Percentiles rank a stretch among this genome's conserved stretches.
phyloP scores from a whole-genome alignment of 2,329 filamentous ascomycete species.

The Talaromyces sp. region DNA sequence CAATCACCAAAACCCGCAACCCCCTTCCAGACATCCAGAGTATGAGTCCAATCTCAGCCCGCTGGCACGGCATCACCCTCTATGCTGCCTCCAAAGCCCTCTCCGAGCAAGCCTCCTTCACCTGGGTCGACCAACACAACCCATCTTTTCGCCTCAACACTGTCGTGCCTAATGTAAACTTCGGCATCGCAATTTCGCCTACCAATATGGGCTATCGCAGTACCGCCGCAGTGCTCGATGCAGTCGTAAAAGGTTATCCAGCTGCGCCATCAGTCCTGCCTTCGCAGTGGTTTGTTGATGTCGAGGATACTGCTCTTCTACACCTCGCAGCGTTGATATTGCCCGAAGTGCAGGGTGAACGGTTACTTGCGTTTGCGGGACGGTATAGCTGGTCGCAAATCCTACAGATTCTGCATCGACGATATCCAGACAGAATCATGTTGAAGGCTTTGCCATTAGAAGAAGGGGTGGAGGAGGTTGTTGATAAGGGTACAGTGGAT shows the following conservation, averaged over 20 bases:
- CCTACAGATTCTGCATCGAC: background rate
- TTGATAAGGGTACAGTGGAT: slow-evolving; percentile 4
- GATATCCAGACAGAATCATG: background rate
- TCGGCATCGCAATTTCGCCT: background rate
- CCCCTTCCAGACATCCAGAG: background rate
- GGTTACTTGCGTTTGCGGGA: background rate
- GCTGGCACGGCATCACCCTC: slow-evolving; percentile 2
- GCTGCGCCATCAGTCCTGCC: background rate
- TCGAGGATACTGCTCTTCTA: slow-evolving; percentile 4
- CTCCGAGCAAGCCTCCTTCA: background rate
- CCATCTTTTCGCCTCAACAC: background rate
- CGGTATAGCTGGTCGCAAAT: background rate
- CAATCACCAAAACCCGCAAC: background rate
- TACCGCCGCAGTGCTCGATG: background rate
- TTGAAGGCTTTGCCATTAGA: background rate
- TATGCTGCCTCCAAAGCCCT: slow-evolving; percentile 7
- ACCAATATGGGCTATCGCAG: slow-evolving; percentile 6
- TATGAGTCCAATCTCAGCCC: background rate
- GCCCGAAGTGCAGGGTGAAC: background rate
- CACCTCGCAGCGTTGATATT: background rate
- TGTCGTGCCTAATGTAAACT: slow-evolving; percentile 3
- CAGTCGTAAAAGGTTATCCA: slow-evolving; percentile 1
- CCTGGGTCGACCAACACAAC: background rate
- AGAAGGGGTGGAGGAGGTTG: background rate
- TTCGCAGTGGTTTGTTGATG: slow-evolving; percentile 6